Conservation (phyloP, 805 yeast genomes). For the Millerozyma acaciae region DNA sequence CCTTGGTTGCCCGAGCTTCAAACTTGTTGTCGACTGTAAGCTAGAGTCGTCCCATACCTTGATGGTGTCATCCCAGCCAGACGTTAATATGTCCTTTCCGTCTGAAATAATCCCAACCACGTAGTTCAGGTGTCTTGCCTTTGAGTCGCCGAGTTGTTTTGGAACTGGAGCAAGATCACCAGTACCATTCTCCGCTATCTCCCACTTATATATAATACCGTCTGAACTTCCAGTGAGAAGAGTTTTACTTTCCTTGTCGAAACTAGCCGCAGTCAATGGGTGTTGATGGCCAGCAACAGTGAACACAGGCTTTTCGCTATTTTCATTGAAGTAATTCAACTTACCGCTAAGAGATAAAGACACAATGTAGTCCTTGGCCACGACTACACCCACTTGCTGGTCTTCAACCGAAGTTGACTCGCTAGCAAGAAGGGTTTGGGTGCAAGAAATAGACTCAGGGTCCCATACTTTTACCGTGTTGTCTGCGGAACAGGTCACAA, state of each 20-base stretch:
- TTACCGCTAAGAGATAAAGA: conserved; percentile 73
- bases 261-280: conserved; percentile 60
- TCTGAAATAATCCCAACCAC: conserved; percentile 48
- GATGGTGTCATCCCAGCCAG: conserved; percentile 88
- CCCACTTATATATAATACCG: conserved; percentile 70
- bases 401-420: conserved; percentile 46
- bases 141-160: conserved; percentile 29
- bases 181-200: conserved; percentile 13
- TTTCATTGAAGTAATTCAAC: conserved; percentile 53
- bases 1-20: conserved; percentile 34
- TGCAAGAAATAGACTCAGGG: conserved; percentile 31
- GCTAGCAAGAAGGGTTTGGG: conserved; percentile 45
- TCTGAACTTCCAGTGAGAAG: conserved; percentile 75
- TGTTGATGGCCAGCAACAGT: conserved; percentile 76
- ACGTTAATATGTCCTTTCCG: conserved; percentile 38
- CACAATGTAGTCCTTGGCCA: conserved; percentile 55
- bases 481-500: conserved; percentile 86
- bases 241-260: conserved; percentile 16
- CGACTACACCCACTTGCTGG: conserved; percentile 79
- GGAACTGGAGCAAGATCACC: conserved; percentile 18
- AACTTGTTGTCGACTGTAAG: conserved; percentile 9
- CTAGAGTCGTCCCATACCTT: conserved; percentile 32
- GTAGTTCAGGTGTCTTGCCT: conserved; percentile 59
- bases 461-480: conserved; percentile 66
- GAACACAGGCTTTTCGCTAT: conserved; percentile 29